Base-by-base conservation (phyloP, 1,139 yeast species). In the Taphrina sp. region DNA sequence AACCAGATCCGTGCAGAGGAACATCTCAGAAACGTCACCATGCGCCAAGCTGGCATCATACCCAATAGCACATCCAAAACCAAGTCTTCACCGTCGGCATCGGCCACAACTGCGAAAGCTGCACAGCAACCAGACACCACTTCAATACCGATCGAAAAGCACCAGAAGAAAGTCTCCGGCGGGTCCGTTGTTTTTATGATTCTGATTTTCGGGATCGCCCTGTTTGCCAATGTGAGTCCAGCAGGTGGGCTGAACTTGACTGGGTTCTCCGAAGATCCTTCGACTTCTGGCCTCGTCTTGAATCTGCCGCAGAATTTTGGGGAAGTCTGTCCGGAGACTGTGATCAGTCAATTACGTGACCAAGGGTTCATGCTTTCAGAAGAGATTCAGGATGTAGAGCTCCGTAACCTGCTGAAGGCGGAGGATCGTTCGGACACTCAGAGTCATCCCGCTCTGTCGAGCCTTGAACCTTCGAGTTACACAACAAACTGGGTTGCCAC, bases 161-260 rank as follows among this genome's bases (percentile, higher is more conserved):
- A 28, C 22, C 39, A 19, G 31, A 44, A 44, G 39, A 33, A 38
- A 12, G n/a, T 37, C 34, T 20, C 37, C n/a, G 37, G 47, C 19
- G 55, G 55, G 20, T 35, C 41, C 4, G 55, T 39, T 12, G 55
- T 51, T 5, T 31, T 51, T 16, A 39, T 39, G 47, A 41, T 51
- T 16, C 24, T 51, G 22, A 38, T 39, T 35, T 51, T 51, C 20
- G 55, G 55, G 22, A 39, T 51, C 31, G 55, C 55, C 5, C 55
- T 51, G 8, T 51, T 51, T 23, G 55, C 55, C 5, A 47, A 34
- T 14, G 36, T 37, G 16, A 37, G 22, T 19, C 16, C 37, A 3
- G 29, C 53, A n/a, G 49, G 45, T 10, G 28, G 35, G 17, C 35
- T 41, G 16, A 28, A 41, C 26, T 28, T 41, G 19, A 41, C 23